Conservation (phyloP, 2,329 filamentous ascomycete genomes). For the Nannizziopsis barbatae region DNA sequence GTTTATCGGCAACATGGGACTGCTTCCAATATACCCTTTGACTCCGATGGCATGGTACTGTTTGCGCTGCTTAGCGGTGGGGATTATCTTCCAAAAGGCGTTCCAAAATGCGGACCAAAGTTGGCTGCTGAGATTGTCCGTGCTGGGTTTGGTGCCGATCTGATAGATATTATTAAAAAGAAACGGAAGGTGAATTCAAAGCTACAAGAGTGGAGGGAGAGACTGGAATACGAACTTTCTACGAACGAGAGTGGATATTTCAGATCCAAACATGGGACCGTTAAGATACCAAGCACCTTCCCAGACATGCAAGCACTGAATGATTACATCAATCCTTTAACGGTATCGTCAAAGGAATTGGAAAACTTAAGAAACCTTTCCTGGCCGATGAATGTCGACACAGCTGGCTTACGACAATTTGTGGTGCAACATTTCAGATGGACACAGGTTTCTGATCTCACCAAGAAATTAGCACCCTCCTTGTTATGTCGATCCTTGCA, state of each 20-base stretch:
- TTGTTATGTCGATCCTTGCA: slow-evolving; percentile 54
- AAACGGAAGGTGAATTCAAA: slow-evolving; percentile 12
- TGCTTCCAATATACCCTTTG: slow-evolving; percentile 40
- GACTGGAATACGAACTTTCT: slow-evolving; percentile 59
- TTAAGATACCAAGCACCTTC: slow-evolving; percentile 69
- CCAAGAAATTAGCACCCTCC: slow-evolving; percentile 66
- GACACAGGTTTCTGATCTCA: slow-evolving; percentile 65
- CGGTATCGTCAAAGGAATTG: slow-evolving; percentile 54
- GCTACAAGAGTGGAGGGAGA: too few relatives aligned
- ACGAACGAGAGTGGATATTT: slow-evolving; percentile 81
- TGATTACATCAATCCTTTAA: slow-evolving; percentile 78
- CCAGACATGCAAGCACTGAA: slow-evolving; percentile 67
- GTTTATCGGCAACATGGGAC: slow-evolving; percentile 56
- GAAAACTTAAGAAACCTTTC: slow-evolving; percentile 45
- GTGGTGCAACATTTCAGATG: slow-evolving; percentile 74
- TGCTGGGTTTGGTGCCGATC: slow-evolving; percentile 69
- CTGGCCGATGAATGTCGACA: slow-evolving; percentile 56
- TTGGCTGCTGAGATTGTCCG: slow-evolving; percentile 80
- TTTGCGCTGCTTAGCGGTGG: slow-evolving; percentile 92
- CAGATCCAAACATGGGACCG: slow-evolving; percentile 58
- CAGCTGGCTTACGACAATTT: slow-evolving; percentile 59
- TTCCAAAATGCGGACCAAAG: slow-evolving; percentile 77
- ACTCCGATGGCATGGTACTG: slow-evolving; percentile 81
- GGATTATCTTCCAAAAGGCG: slow-evolving; percentile 81
- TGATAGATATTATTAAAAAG: slow-evolving; percentile 51